These are phyloP conservation scores for Orobanche coerulescens DNA, from an alignment of 257 asterid species.

Conservation along the genomic window DNA sequence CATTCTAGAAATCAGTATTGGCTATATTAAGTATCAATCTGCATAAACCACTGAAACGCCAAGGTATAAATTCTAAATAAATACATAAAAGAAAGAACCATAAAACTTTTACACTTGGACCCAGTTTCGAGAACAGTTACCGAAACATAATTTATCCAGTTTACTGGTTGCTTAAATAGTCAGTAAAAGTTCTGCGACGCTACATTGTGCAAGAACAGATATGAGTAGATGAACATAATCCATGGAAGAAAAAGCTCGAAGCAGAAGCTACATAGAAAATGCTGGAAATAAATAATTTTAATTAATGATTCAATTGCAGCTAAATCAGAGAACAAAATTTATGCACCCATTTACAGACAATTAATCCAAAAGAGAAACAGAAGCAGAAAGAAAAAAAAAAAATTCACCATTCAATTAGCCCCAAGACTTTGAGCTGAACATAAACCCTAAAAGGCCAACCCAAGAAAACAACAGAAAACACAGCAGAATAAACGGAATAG, in stretches of 20 bases:
- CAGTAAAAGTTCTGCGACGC: constrained; percentile 7
- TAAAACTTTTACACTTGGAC: neutral
- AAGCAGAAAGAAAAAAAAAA: neutral
- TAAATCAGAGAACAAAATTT: neutral
- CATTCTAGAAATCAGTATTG: neutral
- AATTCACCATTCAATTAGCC: constrained; percentile 18
- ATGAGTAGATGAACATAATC: neutral
- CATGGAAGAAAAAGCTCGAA: neutral
- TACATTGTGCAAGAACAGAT: neutral
- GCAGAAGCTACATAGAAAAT: neutral
- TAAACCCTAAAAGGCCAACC: constrained; percentile 37
- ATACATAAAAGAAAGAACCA: neutral
- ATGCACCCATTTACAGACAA: neutral
- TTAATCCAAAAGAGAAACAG: neutral
- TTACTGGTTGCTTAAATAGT: neutral
- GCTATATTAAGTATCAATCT: neutral
- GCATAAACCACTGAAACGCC: neutral
- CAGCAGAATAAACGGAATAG: constrained; percentile 5
- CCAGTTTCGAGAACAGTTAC: neutral
- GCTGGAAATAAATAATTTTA: neutral
- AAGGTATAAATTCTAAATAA: neutral
- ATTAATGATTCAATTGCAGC: neutral
- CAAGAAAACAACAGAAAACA: constrained; percentile 1
- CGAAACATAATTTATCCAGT: neutral
- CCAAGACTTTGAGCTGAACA: constrained; percentile 24